These are phyloP conservation scores for Postia placenta DNA, from an alignment of 768 basidiomycete genomes.

Conservation along the genomic window DNA sequence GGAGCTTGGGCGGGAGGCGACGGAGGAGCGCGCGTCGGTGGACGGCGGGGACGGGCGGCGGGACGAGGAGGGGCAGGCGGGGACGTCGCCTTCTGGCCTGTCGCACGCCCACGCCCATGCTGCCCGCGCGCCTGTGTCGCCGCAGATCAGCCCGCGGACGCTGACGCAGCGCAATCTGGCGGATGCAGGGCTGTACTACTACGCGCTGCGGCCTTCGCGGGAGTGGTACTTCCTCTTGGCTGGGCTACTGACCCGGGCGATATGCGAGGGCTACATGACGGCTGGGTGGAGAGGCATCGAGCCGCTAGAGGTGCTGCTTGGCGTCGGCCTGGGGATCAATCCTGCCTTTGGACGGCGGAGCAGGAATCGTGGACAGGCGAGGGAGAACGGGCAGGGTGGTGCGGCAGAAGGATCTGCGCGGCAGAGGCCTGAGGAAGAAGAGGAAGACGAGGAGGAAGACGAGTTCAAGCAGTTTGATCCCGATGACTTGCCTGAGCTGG, in stretches of 20 bases:
- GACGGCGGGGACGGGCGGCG: constrained; percentile 26
- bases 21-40: constrained; percentile 34
- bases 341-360: background rate
- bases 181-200: constrained; percentile 13
- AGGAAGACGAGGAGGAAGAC: constrained; percentile 14
- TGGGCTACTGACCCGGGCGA: constrained; percentile 75
- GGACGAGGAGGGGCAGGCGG: constrained; percentile 14
- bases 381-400: constrained; percentile 5
- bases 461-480: constrained; percentile 62
- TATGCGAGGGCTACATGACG: constrained; percentile 78
- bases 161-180: constrained; percentile 11
- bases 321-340: constrained; percentile 56
- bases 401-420: background rate
- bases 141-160: constrained; percentile 16
- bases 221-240: constrained; percentile 81
- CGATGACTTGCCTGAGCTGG: constrained; percentile 65
- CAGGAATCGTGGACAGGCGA: background rate
- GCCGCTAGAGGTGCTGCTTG: constrained; percentile 64
- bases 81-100: background rate
- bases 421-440: background rate
- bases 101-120: constrained; percentile 5
- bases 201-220: constrained; percentile 58
- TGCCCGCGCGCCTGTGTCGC: constrained; percentile 10
- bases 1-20: constrained; percentile 67
- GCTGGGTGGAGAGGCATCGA: constrained; percentile 74